These are phyloP conservation scores for Oryza glaberrima DNA, from an alignment of 176 grass and related monocot genomes.

Conservation along the genomic window DNA sequence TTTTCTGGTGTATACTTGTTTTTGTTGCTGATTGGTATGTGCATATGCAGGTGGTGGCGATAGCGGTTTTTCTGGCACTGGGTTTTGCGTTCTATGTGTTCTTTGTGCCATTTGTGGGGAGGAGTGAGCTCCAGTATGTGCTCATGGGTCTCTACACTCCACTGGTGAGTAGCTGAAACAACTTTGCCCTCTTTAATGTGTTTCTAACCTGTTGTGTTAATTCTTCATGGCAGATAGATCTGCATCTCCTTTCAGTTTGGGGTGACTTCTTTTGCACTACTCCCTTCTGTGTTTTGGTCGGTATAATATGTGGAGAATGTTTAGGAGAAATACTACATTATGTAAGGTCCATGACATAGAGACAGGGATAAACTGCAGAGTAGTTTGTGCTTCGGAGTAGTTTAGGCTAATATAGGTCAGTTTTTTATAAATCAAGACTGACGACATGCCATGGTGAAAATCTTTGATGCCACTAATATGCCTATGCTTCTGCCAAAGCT, in stretches of 20 bases:
- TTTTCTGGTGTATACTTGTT: background rate
- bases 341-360: background rate
- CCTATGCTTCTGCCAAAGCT: background rate
- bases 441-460: background rate
- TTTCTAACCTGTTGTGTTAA: background rate
- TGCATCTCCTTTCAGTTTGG: background rate
- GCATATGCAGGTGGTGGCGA: constrained; percentile 68
- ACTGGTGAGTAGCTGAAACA: constrained; percentile 50
- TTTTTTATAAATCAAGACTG: no score
- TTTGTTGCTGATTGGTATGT: constrained; percentile 33
- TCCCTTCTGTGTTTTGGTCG: background rate
- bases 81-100: constrained; percentile 89
- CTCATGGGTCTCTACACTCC: constrained; percentile 76
- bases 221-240: constrained; percentile 19
- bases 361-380: background rate
- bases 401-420: background rate
- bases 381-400: background rate
- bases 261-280: background rate
- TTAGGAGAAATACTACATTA: background rate
- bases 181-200: background rate
- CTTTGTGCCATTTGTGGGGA: constrained; percentile 74
- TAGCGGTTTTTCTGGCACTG: constrained; percentile 78
- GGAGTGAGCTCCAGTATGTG: constrained; percentile 55
- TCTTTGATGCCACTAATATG: background rate
- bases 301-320: background rate